These are phyloP conservation scores for Patellifolia procumbens DNA, from an alignment of 179 eudicot species.

Conservation along the genomic window DNA sequence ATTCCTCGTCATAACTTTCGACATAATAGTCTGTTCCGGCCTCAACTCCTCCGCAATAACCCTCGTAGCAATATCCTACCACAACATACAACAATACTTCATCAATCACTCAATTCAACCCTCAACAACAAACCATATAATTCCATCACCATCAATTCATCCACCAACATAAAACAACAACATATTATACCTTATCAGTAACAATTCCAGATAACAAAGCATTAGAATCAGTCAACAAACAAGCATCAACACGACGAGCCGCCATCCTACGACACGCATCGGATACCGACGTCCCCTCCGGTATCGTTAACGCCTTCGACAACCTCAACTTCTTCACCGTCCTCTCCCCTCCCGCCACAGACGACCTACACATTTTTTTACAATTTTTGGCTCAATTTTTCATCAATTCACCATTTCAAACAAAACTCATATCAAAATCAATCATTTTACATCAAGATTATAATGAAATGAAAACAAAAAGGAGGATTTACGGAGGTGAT, in stretches of 20 bases:
- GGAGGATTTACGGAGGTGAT: constrained; percentile 50
- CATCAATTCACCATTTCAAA: background rate
- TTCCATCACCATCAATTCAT: background rate
- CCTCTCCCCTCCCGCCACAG: constrained; percentile 69
- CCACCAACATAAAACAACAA: background rate
- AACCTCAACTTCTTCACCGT: constrained; percentile 96
- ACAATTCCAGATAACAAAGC: constrained; percentile 94
- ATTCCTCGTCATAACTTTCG: constrained; percentile 93
- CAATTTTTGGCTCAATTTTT: background rate
- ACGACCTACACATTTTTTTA: constrained; percentile 20
- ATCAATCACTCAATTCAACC: background rate
- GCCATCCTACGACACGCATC: constrained; percentile 99
- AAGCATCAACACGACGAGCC: constrained; percentile 88
- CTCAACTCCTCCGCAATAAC: constrained; percentile 92
- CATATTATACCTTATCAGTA: constrained; percentile 73
- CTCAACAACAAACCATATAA: background rate
- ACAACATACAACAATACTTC: constrained; percentile 5
- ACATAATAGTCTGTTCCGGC: constrained; percentile 83
- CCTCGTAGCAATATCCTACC: constrained; percentile 83
- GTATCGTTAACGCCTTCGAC: constrained; percentile 91
- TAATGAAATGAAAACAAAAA: background rate
- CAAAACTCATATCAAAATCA: background rate
- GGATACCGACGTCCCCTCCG: constrained; percentile 87
- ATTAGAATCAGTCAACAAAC: constrained; percentile 87
- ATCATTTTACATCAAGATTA: background rate